A percentile compares a stretch with the other conserved stretches of the same genome.
Conservation (phyloP, 2,329 filamentous ascomycete genomes). For the Lachnellula subtilissima region DNA sequence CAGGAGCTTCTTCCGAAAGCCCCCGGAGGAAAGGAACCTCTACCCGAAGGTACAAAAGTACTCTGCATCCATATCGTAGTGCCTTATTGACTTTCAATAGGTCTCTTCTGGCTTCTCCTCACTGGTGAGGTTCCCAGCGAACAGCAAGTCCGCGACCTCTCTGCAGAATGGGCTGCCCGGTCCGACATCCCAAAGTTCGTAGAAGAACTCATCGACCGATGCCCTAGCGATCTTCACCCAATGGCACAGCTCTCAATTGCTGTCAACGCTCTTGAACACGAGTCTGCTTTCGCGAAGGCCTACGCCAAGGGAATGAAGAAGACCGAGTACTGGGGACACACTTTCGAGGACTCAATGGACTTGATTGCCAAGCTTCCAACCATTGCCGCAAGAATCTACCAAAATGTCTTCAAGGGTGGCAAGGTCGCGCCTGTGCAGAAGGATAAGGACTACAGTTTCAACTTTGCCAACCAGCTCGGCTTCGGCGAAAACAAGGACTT, state of each 20-base stretch:
- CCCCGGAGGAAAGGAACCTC: constrained; percentile 90
- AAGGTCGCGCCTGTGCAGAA: constrained; percentile 95
- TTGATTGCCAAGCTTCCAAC: constrained; percentile 99
- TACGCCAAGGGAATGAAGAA: constrained; percentile 99
- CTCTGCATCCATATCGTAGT: neutral
- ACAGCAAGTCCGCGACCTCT: constrained; percentile 97
- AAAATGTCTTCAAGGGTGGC: constrained; percentile 99
- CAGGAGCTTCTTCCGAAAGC: constrained; percentile 97
- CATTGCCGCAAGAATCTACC: constrained; percentile 98
- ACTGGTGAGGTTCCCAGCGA: constrained; percentile 96
- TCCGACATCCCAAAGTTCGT: constrained; percentile 97
- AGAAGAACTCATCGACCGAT: constrained; percentile 99
- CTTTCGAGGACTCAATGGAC: constrained; percentile 99
- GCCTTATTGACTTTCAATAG: constrained; percentile 34
- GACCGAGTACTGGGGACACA: constrained; percentile 99
- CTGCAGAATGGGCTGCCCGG: constrained; percentile 97
- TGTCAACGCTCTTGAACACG: constrained; percentile 96
- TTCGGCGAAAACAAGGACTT: constrained; percentile 95
- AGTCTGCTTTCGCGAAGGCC: constrained; percentile 95
- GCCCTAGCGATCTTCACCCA: constrained; percentile 96
- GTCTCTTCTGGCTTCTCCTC: constrained; percentile 99
- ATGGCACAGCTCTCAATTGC: constrained; percentile 99
- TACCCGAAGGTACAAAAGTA: constrained; percentile 72
- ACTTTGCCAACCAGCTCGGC: constrained; percentile 99
- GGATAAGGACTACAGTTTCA: constrained; percentile 99